Conservation (phyloP, 306 rosid species). For the Abrus precatorius region DNA sequence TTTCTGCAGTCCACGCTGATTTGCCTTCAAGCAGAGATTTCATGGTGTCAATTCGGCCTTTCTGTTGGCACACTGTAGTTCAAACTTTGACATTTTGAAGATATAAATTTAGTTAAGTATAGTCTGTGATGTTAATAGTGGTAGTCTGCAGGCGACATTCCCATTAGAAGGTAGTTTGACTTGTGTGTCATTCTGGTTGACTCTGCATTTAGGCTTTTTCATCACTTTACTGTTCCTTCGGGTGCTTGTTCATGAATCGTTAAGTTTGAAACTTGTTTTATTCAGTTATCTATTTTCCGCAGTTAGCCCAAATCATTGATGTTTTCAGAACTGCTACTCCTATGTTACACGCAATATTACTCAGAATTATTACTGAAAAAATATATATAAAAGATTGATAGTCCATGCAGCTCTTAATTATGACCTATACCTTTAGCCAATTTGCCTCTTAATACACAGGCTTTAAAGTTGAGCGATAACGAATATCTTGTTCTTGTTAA, state of each 20-base stretch:
- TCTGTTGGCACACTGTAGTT: conserved; percentile 30
- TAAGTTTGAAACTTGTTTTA: conserved; percentile 23
- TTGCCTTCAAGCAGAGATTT: conserved; percentile 3
- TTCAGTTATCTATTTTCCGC: too few species aligned
- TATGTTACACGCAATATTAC: too few species aligned
- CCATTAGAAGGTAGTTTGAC: conserved; percentile 31
- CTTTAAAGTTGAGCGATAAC: too few species aligned
- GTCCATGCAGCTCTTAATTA: too few species aligned
- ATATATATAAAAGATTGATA: too few species aligned
- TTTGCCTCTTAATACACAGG: too few species aligned
- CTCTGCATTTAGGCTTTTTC: background rate
- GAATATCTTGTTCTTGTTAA: too few species aligned
- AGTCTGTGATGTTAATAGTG: conserved; percentile 44
- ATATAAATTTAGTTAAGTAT: background rate
- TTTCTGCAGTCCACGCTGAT: conserved; percentile 73
- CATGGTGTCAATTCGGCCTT: conserved; percentile 20
- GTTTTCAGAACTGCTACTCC: too few species aligned
- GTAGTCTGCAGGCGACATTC: conserved; percentile 17
- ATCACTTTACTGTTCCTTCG: background rate
- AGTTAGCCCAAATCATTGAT: too few species aligned
- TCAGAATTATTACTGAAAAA: too few species aligned
- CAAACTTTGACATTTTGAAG: conserved; percentile 20
- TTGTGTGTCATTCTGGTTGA: conserved; percentile 39
- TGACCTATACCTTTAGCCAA: too few species aligned
- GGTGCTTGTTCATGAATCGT: background rate